Evolutionary conservation across 192 early-diverging fungal genomes (phyloP).

Genomic region (Coemansia sp.): DNA sequence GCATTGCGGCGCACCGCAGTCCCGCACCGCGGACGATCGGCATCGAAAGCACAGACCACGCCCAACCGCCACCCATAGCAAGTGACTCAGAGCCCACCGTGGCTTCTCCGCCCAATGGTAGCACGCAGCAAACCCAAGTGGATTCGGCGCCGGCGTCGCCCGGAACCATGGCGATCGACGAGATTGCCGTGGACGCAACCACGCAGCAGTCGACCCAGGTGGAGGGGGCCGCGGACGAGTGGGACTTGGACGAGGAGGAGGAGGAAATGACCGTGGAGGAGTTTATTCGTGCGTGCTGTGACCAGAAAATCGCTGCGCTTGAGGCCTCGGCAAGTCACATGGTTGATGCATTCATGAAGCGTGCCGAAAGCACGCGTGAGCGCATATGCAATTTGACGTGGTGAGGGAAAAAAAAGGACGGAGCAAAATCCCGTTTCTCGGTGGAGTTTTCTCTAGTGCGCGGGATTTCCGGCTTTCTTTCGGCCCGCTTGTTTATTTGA

Average conservation of each 20-base stretch:
- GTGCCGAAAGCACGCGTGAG: conserved; percentile 39
- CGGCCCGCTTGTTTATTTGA: no score
- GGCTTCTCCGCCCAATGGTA: neutral
- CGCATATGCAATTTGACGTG: conserved; percentile 31
- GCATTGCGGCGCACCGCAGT: no score
- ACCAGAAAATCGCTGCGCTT: conserved; percentile 31
- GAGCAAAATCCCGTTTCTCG: no score
- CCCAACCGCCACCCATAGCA: no score
- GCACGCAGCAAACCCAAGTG: conserved; percentile 4
- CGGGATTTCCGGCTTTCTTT: no score
- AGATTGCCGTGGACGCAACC: neutral
- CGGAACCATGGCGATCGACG: conserved; percentile 13
- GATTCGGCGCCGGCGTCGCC: conserved; percentile 3
- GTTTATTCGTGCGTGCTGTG: conserved; percentile 50
- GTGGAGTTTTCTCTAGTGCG: no score
- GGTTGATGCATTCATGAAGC: conserved; percentile 39
- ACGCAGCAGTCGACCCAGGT: conserved; percentile 10
- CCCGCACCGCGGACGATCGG: no score
- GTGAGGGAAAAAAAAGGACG: conserved; percentile 10
- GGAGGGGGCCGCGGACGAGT: neutral
- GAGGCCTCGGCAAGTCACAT: conserved; percentile 41
- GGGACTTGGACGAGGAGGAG: conserved; percentile 41
- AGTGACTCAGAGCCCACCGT: neutral
- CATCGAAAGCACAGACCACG: no score
- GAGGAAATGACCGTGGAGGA: conserved; percentile 50